These are phyloP conservation scores for Hypoxylon trugodes DNA, from an alignment of 495 filamentous ascomycete species.

Conservation along the genomic window DNA sequence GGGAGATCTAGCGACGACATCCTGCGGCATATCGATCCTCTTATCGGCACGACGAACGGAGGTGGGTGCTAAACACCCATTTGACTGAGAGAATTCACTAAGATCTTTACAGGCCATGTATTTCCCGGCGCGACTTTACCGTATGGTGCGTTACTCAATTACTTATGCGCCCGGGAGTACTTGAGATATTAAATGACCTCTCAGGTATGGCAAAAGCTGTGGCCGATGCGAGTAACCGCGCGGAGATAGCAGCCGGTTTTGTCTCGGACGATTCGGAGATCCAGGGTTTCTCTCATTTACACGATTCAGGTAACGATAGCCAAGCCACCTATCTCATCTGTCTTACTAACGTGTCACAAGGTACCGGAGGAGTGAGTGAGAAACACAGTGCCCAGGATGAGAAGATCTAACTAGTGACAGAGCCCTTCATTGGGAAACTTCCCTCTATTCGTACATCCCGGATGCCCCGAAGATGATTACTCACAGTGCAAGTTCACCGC, in stretches of 20 bases:
- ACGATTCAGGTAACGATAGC: constrained; percentile 64
- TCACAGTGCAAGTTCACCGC: constrained; percentile 67
- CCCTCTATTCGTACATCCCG: constrained; percentile 72
- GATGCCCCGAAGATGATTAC: constrained; percentile 70
- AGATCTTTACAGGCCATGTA: constrained; percentile 61
- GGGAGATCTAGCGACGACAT: constrained; percentile 41
- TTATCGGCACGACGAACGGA: constrained; percentile 70
- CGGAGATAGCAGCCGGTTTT: constrained; percentile 73
- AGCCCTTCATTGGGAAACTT: constrained; percentile 77
- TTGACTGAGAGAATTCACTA: neutral
- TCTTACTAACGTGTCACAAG: constrained; percentile 43
- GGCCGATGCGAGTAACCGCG: constrained; percentile 62
- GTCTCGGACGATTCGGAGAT: constrained; percentile 63
- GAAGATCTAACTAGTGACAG: constrained; percentile 39
- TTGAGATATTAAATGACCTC: constrained; percentile 5
- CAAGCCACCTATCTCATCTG: neutral
- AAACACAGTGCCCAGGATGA: constrained; percentile 16
- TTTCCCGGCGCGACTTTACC: constrained; percentile 76
- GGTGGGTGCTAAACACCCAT: constrained; percentile 45
- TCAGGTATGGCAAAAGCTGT: constrained; percentile 73
- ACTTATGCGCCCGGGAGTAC: neutral
- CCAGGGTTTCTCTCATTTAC: constrained; percentile 68
- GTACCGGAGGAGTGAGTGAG: constrained; percentile 62
- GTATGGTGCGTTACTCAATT: constrained; percentile 59
- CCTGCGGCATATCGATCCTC: constrained; percentile 58